A percentile compares a stretch with the other conserved stretches of the same genome.
Evolutionary conservation across 805 yeast genomes (phyloP).

Genomic region (Candida oleophila): DNA sequence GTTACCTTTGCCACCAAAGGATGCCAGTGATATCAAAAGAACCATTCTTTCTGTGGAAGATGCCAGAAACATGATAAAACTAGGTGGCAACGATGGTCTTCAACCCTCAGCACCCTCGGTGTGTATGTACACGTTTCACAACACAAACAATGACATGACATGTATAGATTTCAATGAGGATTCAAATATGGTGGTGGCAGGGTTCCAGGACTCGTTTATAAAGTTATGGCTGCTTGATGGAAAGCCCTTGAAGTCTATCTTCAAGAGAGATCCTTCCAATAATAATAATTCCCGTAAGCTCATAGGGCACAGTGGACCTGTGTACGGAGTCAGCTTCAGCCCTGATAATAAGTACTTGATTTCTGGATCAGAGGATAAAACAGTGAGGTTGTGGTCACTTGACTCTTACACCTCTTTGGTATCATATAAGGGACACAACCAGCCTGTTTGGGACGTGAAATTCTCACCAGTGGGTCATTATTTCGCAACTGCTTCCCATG

Average conservation of each 20-base stretch:
- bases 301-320: conserved; percentile 93
- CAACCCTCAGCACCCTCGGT: conserved; percentile 90
- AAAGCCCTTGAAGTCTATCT: conserved; percentile 65
- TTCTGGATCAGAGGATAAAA: conserved; percentile 86
- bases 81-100: conserved; percentile 45
- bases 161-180: conserved; percentile 85
- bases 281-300: conserved; percentile 52
- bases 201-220: conserved; percentile 88
- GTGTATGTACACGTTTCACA: conserved; percentile 97
- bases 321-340: conserved; percentile 84
- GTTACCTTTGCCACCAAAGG: conserved; percentile 83
- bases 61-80: conserved; percentile 67
- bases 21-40: conserved; percentile 74
- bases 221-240: conserved; percentile 95
- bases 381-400: conserved; percentile 90
- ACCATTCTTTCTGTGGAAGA: conserved; percentile 81
- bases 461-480: conserved; percentile 96
- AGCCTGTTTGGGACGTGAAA: conserved; percentile 96
- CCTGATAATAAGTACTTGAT: conserved; percentile 84
- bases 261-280: conserved; percentile 54
- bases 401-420: conserved; percentile 89
- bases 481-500: conserved; percentile 97
- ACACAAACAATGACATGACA: conserved; percentile 87
- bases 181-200: conserved; percentile 84
- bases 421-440: conserved; percentile 93